These are phyloP conservation scores for Fusarium fracticaudum DNA, from an alignment of 2,329 filamentous ascomycete genomes.

Conservation along the genomic window DNA sequence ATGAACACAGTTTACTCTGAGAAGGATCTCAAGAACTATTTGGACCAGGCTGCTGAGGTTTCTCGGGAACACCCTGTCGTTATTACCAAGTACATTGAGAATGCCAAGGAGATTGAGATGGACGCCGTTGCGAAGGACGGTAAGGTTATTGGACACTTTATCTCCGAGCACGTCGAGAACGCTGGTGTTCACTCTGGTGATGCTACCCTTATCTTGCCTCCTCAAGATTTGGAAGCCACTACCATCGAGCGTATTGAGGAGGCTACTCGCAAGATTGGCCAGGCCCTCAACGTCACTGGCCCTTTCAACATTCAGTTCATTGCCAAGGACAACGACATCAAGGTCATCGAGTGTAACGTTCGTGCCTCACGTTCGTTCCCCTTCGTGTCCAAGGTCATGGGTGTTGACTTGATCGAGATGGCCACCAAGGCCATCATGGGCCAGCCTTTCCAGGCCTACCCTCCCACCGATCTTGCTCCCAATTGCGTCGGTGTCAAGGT, in stretches of 20 bases:
- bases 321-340: constrained; percentile 99
- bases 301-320: constrained; percentile 99
- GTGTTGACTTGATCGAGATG: constrained; percentile 97
- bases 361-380: constrained; percentile 96
- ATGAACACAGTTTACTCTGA: constrained; percentile 99
- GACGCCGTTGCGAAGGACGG: constrained; percentile 94
- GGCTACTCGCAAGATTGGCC: constrained; percentile 93
- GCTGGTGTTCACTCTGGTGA: constrained; percentile 98
- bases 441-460: constrained; percentile 83
- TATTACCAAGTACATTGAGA: constrained; percentile 99
- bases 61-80: constrained; percentile 96
- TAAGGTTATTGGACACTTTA: constrained; percentile 91
- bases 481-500: constrained; percentile 97
- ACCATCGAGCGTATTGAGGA: constrained; percentile 93
- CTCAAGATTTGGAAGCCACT: constrained; percentile 89
- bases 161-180: constrained; percentile 98
- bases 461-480: constrained; percentile 76
- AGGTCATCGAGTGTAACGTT: constrained; percentile 99
- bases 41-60: constrained; percentile 91
- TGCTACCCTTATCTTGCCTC: constrained; percentile 92
- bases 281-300: constrained; percentile 93
- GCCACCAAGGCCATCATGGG: constrained; percentile 96
- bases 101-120: constrained; percentile 99
- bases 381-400: constrained; percentile 99
- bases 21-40: constrained; percentile 87